phyloP scores from a whole-genome alignment of 805 yeast species.

The Phaffomyces antillensis region DNA sequence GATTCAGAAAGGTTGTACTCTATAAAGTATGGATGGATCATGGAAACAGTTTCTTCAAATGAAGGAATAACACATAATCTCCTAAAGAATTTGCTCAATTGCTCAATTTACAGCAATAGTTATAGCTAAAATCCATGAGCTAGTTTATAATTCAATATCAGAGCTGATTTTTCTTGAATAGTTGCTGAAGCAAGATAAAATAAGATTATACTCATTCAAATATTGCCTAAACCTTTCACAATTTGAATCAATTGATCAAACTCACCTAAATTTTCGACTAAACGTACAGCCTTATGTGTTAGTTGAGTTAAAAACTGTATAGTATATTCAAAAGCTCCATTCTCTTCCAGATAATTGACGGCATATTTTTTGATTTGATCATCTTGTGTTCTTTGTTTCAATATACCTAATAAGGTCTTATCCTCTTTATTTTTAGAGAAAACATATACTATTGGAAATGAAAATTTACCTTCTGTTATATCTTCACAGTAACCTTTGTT shows the following conservation, averaged over 20 bases:
- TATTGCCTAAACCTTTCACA: no score
- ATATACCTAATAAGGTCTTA: constrained; percentile 40
- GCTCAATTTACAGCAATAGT: no score
- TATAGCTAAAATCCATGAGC: no score
- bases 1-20: no score
- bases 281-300: constrained; percentile 4
- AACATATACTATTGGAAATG: constrained; percentile 77
- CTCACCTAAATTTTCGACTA: neutral
- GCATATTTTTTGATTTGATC: constrained; percentile 43
- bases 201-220: no score
- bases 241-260: neutral
- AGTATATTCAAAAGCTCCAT: constrained; percentile 17
- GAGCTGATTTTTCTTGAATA: no score
- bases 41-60: no score
- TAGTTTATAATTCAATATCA: no score
- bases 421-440: constrained; percentile 31
- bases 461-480: constrained; percentile 81
- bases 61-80: no score
- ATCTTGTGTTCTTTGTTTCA: constrained; percentile 47
- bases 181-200: no score
- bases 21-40: no score
- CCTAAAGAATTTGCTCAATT: no score
- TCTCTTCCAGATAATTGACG: constrained; percentile 35
- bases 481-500: constrained; percentile 83
- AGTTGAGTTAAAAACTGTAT: constrained; percentile 7